Base-by-base conservation (phyloP, 1,284 basidiomycete genomes). In the Sanghuangporus weigelae region DNA sequence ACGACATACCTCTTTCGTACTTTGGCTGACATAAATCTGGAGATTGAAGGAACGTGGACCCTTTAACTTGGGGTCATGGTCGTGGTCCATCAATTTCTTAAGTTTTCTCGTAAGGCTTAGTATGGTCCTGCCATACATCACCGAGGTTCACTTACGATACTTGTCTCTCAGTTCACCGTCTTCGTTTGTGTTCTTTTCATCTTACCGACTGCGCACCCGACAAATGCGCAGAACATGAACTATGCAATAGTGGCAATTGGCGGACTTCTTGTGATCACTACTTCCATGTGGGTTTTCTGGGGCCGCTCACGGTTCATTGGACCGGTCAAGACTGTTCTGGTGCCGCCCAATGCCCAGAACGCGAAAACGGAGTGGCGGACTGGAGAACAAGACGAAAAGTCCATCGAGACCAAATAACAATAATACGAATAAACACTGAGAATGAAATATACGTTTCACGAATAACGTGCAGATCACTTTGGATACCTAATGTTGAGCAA, bases 211-310 rank as follows among this genome's bases (percentile, higher is more conserved):
- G 77, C 82, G 7, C 76, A 78, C 51, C 87, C 86, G 1, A 84
- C 85, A 36, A 82, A 76, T n/a, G 67, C 76, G 53, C 69, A 78
- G 62, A 84, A 85, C 72, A 88, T 88, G 85, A 87, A 87, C 71
- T 87, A 87, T 67, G 76, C 84, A 2, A 73, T 84, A 53, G 78
- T 84, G 0, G 81, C 81, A 2, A 75, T 84, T 21, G 81, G 81
- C 1, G 79, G 74, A 0, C 73, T 84, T 7, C 66, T 78, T 19
- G 49, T 79, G 19, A 68, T 81, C 48, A 76, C 83, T 8, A 69
- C 69, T 6, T 40, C 74, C 1, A 77, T 75, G n/a, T 81, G 79
- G 81, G 31, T 74, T 2, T 61, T 73, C 38, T 82, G 81, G 75
- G 76, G 75, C 0, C 67, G 71, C 16, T 67, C 60, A 36, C 70